Conservation (phyloP, 116 monocot species). For the Phalaenopsis hybrid region DNA sequence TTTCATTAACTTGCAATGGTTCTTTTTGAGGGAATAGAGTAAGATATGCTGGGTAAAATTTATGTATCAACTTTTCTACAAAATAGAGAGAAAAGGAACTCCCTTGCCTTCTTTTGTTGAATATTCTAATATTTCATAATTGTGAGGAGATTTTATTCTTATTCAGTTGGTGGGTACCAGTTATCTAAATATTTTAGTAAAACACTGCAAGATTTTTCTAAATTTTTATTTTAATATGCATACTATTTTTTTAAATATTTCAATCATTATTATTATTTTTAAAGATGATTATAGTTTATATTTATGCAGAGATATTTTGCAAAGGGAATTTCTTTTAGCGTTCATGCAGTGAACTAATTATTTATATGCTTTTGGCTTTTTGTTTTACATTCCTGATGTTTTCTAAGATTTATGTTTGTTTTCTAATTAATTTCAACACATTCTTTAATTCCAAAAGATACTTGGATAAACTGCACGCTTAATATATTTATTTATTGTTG, state of each 20-base stretch:
- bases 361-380: neutral
- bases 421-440: neutral
- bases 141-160: neutral
- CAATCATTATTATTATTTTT: neutral
- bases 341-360: neutral
- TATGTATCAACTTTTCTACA: neutral
- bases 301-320: neutral
- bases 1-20: neutral
- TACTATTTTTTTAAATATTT: neutral
- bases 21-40: neutral
- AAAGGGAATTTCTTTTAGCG: neutral
- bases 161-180: neutral
- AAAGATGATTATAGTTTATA: neutral
- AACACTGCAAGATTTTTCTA: neutral
- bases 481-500: neutral
- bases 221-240: neutral
- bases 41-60: neutral
- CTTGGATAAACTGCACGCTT: neutral
- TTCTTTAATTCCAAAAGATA: neutral
- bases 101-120: neutral
- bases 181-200: too few relatives aligned
- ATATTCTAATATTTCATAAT: neutral
- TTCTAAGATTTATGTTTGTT: neutral
- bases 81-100: neutral
- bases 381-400: neutral